Percentiles rank a stretch among this genome's conserved stretches.
These are phyloP conservation scores for Ceratocystis lukuohia DNA, from an alignment of 2,329 filamentous ascomycete genomes.

Conservation along the genomic window DNA sequence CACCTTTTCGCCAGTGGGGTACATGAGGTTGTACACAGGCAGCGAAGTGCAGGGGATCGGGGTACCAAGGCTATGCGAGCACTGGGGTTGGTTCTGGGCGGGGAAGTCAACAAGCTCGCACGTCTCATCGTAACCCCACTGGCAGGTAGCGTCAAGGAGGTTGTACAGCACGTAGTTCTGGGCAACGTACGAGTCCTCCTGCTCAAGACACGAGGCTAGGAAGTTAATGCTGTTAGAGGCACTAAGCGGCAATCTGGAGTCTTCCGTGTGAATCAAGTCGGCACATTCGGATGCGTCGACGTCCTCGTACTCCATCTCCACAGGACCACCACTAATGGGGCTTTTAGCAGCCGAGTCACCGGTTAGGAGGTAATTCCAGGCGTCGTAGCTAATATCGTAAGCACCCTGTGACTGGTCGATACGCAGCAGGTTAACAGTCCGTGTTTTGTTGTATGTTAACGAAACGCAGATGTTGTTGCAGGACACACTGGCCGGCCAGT, in stretches of 20 bases:
- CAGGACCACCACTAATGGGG: constrained; percentile 37
- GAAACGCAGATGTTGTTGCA: constrained; percentile 46
- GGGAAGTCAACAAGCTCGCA: constrained; percentile 35
- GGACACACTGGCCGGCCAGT: constrained; percentile 41
- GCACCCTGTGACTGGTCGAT: constrained; percentile 44
- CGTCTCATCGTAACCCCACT: constrained; percentile 37
- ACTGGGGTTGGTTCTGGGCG: constrained; percentile 38
- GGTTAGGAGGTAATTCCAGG: constrained; percentile 45
- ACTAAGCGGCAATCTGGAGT: constrained; percentile 39
- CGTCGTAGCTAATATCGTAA: constrained; percentile 47
- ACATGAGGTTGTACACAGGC: constrained; percentile 40
- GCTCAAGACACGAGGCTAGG: constrained; percentile 33
- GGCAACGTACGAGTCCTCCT: constrained; percentile 36
- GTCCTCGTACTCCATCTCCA: constrained; percentile 38
- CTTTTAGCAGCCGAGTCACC: constrained; percentile 35
- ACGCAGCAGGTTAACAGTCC: constrained; percentile 43
- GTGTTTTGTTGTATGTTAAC: constrained; percentile 33
- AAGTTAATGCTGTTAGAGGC: constrained; percentile 46
- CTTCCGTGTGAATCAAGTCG: constrained; percentile 36
- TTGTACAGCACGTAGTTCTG: constrained; percentile 42
- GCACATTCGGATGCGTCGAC: constrained; percentile 37
- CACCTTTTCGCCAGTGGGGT: constrained; percentile 34
- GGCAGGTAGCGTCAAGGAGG: constrained; percentile 38
- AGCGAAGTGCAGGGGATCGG: constrained; percentile 25
- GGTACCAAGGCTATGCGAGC: constrained; percentile 34